Percentiles rank a stretch among this genome's conserved stretches.
Evolutionary conservation across 1,284 basidiomycete genomes (phyloP).

Genomic region (Sporisorium scitamineum): DNA sequence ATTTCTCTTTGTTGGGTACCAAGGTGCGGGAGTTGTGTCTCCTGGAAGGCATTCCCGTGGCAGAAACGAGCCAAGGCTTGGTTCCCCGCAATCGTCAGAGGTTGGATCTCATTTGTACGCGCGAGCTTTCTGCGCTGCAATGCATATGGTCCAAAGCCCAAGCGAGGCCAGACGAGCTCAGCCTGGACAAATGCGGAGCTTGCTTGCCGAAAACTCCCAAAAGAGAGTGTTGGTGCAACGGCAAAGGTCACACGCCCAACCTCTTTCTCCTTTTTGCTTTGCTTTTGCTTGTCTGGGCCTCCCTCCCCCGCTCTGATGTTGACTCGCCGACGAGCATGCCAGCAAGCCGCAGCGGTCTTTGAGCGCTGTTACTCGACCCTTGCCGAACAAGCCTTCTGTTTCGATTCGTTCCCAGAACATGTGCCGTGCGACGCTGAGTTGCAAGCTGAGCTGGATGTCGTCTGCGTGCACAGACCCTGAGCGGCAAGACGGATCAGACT

Average conservation of each 20-base stretch:
- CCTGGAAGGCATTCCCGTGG: too few relatives aligned
- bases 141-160: neutral
- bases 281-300: neutral
- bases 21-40: neutral
- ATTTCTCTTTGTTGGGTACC: neutral
- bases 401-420: neutral
- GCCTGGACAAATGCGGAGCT: neutral
- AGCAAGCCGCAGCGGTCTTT: neutral
- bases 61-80: too few relatives aligned
- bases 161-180: neutral
- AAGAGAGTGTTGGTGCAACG: neutral
- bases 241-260: constrained; percentile 4
- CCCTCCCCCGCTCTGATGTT: neutral
- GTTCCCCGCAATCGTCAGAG: neutral
- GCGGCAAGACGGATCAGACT: neutral
- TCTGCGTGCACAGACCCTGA: neutral
- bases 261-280: too few relatives aligned
- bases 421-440: neutral
- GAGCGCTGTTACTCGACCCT: neutral
- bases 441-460: too few relatives aligned
- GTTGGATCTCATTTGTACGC: neutral
- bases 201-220: neutral
- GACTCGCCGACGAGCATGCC: neutral
- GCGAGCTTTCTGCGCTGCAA: too few relatives aligned
- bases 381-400: neutral